These are phyloP conservation scores for Elaeis guineensis DNA, from an alignment of 176 grass and related monocot species.

Conservation along the genomic window DNA sequence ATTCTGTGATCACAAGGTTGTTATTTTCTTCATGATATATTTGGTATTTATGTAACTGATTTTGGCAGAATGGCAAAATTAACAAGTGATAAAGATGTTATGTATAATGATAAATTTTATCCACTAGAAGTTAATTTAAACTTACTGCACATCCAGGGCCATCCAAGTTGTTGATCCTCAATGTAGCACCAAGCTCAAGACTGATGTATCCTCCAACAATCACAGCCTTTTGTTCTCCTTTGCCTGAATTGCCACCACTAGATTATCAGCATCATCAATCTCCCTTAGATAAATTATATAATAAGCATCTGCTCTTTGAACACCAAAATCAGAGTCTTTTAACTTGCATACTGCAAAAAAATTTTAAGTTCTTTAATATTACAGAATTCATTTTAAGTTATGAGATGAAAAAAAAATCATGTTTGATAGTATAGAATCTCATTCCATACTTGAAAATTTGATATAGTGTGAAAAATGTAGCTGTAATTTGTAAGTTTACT, in stretches of 20 bases:
- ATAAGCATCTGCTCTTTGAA: conserved; percentile 65
- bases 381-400: too few relatives aligned
- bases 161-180: conserved; percentile 79
- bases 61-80: too few relatives aligned
- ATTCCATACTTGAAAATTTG: too few relatives aligned
- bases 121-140: conserved; percentile 2
- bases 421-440: too few relatives aligned
- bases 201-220: conserved; percentile 92
- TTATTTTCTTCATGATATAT: too few relatives aligned
- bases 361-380: too few relatives aligned
- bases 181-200: conserved; percentile 74
- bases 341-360: conserved; percentile 32
- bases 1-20: too few relatives aligned
- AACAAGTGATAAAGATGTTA: too few relatives aligned
- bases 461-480: too few relatives aligned
- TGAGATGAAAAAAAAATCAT: too few relatives aligned
- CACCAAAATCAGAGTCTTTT: conserved; percentile 82
- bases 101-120: not conserved
- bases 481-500: too few relatives aligned
- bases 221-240: conserved; percentile 87
- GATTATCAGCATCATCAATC: conserved; percentile 75
- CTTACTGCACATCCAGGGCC: conserved; percentile 95
- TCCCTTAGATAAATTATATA: conserved; percentile 84
- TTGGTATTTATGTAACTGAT: too few relatives aligned
- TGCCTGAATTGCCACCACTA: conserved; percentile 68